A percentile compares a stretch with the other conserved stretches of the same genome.
Conservation (phyloP, 108 stramenopile genomes). For the Nitzschia sp. region DNA sequence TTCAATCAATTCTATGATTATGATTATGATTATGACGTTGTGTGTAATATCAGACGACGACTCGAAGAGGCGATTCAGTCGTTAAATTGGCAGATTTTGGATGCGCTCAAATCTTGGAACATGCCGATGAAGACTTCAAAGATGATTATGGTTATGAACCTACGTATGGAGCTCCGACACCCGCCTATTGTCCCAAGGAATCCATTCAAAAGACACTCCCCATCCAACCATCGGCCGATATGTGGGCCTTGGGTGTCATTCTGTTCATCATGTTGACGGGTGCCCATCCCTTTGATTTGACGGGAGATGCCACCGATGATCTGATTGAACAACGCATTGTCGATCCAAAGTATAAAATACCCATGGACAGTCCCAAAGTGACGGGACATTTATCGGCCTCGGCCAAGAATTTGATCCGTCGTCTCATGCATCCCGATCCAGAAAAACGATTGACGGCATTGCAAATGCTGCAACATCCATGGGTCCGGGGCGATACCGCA, state of each 20-base stretch:
- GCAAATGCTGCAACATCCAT: slow-evolving; percentile 89
- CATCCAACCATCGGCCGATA: slow-evolving; percentile 48
- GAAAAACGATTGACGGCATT: slow-evolving; percentile 64
- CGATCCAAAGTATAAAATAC: slow-evolving; percentile 29
- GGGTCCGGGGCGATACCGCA: slow-evolving; percentile 86
- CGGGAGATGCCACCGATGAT: slow-evolving; percentile 71
- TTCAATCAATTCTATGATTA: too few relatives aligned
- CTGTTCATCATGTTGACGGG: slow-evolving; percentile 93
- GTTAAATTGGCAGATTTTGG: slow-evolving; percentile 89
- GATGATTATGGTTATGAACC: neutral
- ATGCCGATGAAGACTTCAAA: neutral
- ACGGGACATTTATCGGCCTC: slow-evolving; percentile 58
- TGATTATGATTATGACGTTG: too few relatives aligned
- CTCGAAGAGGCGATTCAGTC: slow-evolving; percentile 49
- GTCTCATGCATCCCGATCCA: slow-evolving; percentile 73
- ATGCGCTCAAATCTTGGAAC: slow-evolving; percentile 45
- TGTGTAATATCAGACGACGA: too few relatives aligned
- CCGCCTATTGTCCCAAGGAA: slow-evolving; percentile 81
- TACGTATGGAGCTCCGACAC: slow-evolving; percentile 44
- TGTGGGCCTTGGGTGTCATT: slow-evolving; percentile 89
- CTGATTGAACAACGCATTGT: slow-evolving; percentile 65
- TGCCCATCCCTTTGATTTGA: slow-evolving; percentile 85
- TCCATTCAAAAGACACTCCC: slow-evolving; percentile 32
- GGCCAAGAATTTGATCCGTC: slow-evolving; percentile 66
- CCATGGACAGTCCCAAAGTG: slow-evolving; percentile 43